A percentile compares a stretch with the other conserved stretches of the same genome.
These are phyloP conservation scores for Hyaloscypha hepaticicola DNA, from an alignment of 495 filamentous ascomycete species.

Conservation along the genomic window DNA sequence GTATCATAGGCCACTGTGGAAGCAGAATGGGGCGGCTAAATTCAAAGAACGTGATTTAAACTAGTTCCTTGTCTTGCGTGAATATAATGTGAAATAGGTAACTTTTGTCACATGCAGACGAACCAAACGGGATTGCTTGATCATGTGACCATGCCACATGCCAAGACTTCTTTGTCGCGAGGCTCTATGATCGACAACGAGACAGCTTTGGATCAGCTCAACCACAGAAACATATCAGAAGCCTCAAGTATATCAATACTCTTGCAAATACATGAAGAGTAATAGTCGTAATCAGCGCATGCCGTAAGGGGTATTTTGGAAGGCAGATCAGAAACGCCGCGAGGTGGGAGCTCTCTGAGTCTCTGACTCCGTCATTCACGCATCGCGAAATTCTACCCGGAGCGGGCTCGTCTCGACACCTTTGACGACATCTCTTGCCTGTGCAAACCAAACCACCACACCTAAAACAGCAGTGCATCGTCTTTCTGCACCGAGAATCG, in stretches of 20 bases:
- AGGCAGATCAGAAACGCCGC: not conserved
- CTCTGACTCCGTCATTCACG: not conserved
- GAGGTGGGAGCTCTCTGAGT: not conserved
- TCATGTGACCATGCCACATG: constrained; percentile 1
- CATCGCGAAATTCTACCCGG: not conserved
- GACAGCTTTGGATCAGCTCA: not conserved
- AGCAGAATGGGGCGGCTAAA: not conserved
- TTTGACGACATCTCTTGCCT: not conserved
- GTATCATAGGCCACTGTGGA: not conserved
- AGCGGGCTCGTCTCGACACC: not conserved
- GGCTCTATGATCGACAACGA: not conserved
- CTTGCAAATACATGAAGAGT: not conserved
- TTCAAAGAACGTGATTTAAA: not conserved
- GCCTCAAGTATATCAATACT: not conserved
- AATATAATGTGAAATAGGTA: too few relatives aligned
- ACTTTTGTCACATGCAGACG: too few relatives aligned
- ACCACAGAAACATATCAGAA: not conserved
- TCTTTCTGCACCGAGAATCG: not conserved
- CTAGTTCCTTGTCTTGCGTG: not conserved
- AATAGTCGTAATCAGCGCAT: not conserved
- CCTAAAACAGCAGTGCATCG: not conserved
- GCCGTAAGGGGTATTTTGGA: too few relatives aligned
- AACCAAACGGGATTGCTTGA: not conserved
- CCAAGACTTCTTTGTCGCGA: constrained; percentile 3
- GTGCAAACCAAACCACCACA: not conserved